Conservation (phyloP, 2,329 filamentous ascomycete species). For the Pseudogymnoascus sp. region DNA sequence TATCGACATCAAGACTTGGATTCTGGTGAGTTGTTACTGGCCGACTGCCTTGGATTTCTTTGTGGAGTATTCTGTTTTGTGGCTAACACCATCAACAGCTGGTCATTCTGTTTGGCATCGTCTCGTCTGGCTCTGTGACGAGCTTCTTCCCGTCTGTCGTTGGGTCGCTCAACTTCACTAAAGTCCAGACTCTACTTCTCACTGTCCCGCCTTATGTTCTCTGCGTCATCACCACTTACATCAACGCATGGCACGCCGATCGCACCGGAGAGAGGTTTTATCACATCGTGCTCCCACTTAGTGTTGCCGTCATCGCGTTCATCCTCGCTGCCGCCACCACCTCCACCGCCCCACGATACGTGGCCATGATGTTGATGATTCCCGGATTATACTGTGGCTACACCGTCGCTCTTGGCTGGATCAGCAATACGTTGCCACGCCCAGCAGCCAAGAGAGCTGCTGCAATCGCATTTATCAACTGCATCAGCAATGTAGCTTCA, state of each 20-base stretch:
- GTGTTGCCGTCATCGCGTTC: slow-evolving; percentile 54
- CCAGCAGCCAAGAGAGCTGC: slow-evolving; percentile 57
- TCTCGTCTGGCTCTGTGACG: slow-evolving; percentile 50
- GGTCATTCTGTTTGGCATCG: slow-evolving; percentile 50
- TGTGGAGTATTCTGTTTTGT: slow-evolving; percentile 12
- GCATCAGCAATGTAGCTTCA: slow-evolving; percentile 57
- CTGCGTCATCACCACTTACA: slow-evolving; percentile 51
- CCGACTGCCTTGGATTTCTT: slow-evolving; percentile 15
- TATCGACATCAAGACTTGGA: slow-evolving; percentile 49
- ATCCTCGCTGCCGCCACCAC: slow-evolving; percentile 60
- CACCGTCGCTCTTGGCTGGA: slow-evolving; percentile 65
- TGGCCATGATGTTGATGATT: slow-evolving; percentile 66
- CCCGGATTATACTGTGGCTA: slow-evolving; percentile 57
- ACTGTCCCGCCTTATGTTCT: slow-evolving; percentile 60
- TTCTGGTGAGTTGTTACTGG: slow-evolving; percentile 38
- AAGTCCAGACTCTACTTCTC: slow-evolving; percentile 52
- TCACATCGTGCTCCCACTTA: slow-evolving; percentile 56
- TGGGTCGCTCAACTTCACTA: slow-evolving; percentile 54
- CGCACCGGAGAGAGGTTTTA: slow-evolving; percentile 62
- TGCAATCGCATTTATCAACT: slow-evolving; percentile 69
- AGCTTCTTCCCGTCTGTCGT: slow-evolving; percentile 68
- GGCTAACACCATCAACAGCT: slow-evolving; percentile 30
- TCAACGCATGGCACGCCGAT: slow-evolving; percentile 65
- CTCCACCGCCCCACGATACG: slow-evolving; percentile 52
- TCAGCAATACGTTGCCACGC: slow-evolving; percentile 65